Conservation (phyloP, 306 rosid species). For the Spatholobus suberectus region DNA sequence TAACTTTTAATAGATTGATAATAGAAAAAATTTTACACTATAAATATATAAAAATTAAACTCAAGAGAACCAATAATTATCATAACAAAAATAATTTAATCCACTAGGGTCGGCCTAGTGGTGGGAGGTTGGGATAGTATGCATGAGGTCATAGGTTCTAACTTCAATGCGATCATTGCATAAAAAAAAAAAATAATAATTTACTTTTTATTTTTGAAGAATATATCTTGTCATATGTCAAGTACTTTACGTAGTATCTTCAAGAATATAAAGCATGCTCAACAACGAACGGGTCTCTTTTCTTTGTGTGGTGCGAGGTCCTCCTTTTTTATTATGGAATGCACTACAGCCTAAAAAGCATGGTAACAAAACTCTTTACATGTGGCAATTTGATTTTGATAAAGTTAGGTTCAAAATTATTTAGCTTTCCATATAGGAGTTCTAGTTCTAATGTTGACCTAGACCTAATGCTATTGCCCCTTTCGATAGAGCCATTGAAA, state of each 20-base stretch:
- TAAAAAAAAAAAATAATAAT: no score
- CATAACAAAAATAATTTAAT: no score
- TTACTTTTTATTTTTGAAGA: not conserved
- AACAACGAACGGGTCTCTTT: not conserved
- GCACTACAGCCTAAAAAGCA: constrained; percentile 34
- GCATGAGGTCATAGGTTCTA: no score
- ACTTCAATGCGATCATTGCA: no score
- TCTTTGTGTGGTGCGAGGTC: constrained; percentile 22
- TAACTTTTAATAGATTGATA: no score
- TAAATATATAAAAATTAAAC: not conserved
- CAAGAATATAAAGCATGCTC: constrained; percentile 25
- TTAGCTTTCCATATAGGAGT: constrained; percentile 50
- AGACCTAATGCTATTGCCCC: constrained; percentile 49
- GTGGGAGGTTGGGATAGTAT: no score
- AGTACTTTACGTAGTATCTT: constrained; percentile 18
- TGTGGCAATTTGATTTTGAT: constrained; percentile 29
- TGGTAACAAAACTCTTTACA: constrained; percentile 19
- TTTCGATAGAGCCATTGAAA: constrained; percentile 13
- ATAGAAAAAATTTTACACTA: no score
- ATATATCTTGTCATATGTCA: constrained; percentile 20
- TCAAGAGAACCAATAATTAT: not conserved
- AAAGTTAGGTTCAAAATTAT: constrained; percentile 29
- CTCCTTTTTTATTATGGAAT: constrained; percentile 41
- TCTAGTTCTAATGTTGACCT: constrained; percentile 52
- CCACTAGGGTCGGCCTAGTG: no score